Evolutionary conservation across 2,329 filamentous ascomycete genomes (phyloP).

Genomic region (Cryphonectria nitschkei): DNA sequence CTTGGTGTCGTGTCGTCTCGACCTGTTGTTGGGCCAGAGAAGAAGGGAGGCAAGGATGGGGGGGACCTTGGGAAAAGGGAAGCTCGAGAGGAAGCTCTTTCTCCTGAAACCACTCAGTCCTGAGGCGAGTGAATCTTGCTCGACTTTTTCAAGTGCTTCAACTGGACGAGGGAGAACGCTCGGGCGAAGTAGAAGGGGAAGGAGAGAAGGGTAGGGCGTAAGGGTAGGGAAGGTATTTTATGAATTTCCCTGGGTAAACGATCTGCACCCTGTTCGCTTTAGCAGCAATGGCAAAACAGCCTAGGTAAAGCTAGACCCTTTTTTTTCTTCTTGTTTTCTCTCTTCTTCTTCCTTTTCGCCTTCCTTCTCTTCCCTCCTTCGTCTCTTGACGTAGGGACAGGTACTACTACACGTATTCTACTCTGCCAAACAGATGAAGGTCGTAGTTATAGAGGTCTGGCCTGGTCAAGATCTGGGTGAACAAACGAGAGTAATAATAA

Average conservation of each 20-base stretch:
- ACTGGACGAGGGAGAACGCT: neutral
- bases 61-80: too few species aligned
- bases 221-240: slow-evolving; percentile 5
- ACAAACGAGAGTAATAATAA: neutral
- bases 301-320: neutral
- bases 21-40: neutral
- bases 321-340: neutral
- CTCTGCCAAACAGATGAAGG: neutral
- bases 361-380: neutral
- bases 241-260: neutral
- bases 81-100: neutral
- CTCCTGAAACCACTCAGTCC: neutral
- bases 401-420: neutral
- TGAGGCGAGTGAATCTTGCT: too few species aligned
- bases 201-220: neutral
- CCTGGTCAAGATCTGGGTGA: neutral
- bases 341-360: neutral
- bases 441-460: neutral
- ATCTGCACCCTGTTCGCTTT: slow-evolving; percentile 4
- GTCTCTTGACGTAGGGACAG: neutral
- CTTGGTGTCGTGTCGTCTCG: neutral
- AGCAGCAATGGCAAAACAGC: neutral
- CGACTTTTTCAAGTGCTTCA: too few species aligned
- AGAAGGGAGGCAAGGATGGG: neutral
- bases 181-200: neutral